Percentiles rank a stretch among this genome's conserved stretches.
phyloP scores from a whole-genome alignment of 768 basidiomycete species.

The Auricularia cornea region DNA sequence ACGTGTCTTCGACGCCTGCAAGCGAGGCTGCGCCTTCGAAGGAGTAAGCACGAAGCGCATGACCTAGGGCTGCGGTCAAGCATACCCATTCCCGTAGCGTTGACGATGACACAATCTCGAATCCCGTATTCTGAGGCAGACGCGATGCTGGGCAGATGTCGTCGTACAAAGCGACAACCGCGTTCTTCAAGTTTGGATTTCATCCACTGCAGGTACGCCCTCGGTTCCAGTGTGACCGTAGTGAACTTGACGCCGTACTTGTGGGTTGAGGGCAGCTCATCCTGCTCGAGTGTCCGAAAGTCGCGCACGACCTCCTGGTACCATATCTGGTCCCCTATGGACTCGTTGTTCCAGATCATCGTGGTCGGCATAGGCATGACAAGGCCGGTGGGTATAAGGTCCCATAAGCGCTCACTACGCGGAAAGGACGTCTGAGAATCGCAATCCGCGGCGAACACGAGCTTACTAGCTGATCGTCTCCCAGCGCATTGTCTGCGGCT shows the following conservation, averaged over 20 bases:
- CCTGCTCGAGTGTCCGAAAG: not conserved
- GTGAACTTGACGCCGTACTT: constrained; percentile 34
- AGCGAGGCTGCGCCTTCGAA: constrained; percentile 55
- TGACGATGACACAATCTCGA: constrained; percentile 37
- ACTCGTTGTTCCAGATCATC: not conserved
- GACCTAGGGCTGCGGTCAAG: not conserved
- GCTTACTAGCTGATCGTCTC: not conserved
- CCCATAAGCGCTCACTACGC: not conserved
- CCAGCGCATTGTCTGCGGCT: not conserved
- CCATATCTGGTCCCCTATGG: not conserved
- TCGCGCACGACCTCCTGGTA: not conserved
- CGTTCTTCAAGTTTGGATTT: constrained; percentile 15
- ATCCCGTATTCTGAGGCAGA: constrained; percentile 29
- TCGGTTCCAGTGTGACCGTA: constrained; percentile 43
- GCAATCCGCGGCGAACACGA: no score
- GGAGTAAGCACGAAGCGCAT: not conserved
- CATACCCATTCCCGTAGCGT: constrained; percentile 47
- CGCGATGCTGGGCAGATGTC: constrained; percentile 34
- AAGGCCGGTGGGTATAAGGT: not conserved
- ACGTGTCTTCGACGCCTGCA: constrained; percentile 72
- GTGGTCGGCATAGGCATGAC: not conserved
- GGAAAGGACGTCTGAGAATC: no score
- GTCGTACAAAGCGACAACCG: constrained; percentile 39
- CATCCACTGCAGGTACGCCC: constrained; percentile 43
- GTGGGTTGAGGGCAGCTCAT: constrained; percentile 1